Conservation (phyloP, 352 stramenopile genomes). For the Phytophthora cryptogea region DNA sequence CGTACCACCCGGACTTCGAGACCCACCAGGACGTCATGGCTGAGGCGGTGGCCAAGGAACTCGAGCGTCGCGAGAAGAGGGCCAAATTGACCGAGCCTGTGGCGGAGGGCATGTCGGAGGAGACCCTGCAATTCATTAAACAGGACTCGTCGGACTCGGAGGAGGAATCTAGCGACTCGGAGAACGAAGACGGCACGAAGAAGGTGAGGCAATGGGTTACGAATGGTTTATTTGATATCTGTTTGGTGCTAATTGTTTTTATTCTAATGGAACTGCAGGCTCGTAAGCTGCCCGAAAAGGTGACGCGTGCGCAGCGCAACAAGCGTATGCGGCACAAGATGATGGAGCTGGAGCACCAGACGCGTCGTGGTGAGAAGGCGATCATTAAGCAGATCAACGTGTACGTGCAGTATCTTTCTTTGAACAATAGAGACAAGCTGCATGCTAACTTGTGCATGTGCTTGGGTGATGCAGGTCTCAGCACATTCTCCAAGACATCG, state of each 20-base stretch:
- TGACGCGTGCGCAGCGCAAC: constrained; percentile 78
- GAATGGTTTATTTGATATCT: background rate
- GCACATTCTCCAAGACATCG: constrained; percentile 71
- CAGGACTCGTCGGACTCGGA: constrained; percentile 51
- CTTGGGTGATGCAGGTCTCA: constrained; percentile 38
- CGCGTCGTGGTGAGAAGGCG: constrained; percentile 65
- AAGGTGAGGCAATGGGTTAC: constrained; percentile 1
- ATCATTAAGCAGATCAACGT: constrained; percentile 88
- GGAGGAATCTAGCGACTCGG: constrained; percentile 43
- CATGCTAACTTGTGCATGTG: constrained; percentile 7
- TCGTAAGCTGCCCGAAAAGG: constrained; percentile 53
- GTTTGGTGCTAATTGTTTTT: constrained; percentile 2
- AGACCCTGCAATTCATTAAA: constrained; percentile 85
- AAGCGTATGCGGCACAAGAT: constrained; percentile 81
- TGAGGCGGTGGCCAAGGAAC: constrained; percentile 66
- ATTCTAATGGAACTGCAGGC: constrained; percentile 9
- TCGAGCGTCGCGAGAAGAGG: constrained; percentile 62
- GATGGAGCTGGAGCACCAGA: constrained; percentile 73
- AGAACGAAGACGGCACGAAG: constrained; percentile 51
- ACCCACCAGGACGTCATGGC: constrained; percentile 83
- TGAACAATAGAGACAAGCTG: background rate
- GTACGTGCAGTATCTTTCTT: constrained; percentile 39
- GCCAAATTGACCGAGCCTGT: constrained; percentile 55
- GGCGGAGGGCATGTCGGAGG: constrained; percentile 65
- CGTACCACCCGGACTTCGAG: constrained; percentile 86